Conservation (phyloP, 164 flowering plant genomes). For the Vitis rupestris region DNA sequence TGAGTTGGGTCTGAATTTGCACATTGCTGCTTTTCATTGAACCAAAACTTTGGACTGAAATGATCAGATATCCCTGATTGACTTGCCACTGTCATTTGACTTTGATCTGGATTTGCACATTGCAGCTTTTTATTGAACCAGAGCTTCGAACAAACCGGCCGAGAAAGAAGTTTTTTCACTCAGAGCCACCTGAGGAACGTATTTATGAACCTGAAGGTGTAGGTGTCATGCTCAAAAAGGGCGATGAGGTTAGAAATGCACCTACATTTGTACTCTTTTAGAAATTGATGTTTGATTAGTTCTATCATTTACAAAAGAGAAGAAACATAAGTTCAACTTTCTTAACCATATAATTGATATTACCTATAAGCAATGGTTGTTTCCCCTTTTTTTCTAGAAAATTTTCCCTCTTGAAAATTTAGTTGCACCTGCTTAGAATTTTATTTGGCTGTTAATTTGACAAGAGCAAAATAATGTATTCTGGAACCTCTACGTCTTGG, state of each 20-base stretch:
- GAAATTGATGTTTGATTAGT: neutral
- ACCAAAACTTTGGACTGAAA: constrained; percentile 60
- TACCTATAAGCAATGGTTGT: neutral
- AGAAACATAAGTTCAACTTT: neutral
- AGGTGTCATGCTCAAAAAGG: constrained; percentile 70
- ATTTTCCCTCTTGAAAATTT: no score
- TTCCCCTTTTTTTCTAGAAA: neutral
- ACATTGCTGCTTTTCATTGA: constrained; percentile 77
- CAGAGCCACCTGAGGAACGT: constrained; percentile 71
- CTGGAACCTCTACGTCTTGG: neutral
- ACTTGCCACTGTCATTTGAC: neutral
- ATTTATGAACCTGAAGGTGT: constrained; percentile 72
- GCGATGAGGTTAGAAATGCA: constrained; percentile 67
- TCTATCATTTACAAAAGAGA: neutral
- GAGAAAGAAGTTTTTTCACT: constrained; percentile 44
- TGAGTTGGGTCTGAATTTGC: constrained; percentile 3
- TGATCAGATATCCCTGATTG: constrained; percentile 1
- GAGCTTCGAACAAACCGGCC: constrained; percentile 78
- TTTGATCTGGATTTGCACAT: constrained; percentile 8
- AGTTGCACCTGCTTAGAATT: neutral
- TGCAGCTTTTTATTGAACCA: constrained; percentile 87
- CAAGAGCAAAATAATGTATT: neutral
- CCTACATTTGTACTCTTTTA: neutral
- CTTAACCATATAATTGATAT: no score
- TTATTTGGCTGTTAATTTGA: neutral